Conservation (phyloP, 2,329 filamentous ascomycete species). For the Blumeriella jaapii region DNA sequence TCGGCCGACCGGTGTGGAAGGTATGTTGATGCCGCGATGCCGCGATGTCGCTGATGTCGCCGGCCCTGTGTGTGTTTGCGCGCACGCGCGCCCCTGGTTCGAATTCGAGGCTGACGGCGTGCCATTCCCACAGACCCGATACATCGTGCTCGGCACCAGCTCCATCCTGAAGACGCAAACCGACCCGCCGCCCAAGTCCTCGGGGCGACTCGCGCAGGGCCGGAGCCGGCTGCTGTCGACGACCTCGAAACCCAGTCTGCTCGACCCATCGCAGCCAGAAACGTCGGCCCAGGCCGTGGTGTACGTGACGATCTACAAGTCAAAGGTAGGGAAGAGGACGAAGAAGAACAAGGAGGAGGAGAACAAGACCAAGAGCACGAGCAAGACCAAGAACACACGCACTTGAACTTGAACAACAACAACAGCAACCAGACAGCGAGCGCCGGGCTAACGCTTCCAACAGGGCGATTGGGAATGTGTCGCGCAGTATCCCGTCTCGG, state of each 20-base stretch:
- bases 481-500: slow-evolving; percentile 23
- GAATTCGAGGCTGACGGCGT: slow-evolving; percentile 6
- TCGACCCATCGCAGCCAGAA: slow-evolving; percentile 14
- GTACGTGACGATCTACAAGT: slow-evolving; percentile 27
- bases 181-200: slow-evolving; percentile 28
- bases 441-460: neutral
- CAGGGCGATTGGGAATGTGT: slow-evolving; percentile 28
- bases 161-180: slow-evolving; percentile 35
- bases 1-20: slow-evolving; percentile 43
- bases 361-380: too few relatives aligned
- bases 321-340: slow-evolving; percentile 28
- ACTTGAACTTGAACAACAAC: too few relatives aligned
- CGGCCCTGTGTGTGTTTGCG: neutral
- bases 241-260: slow-evolving; percentile 22
- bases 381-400: too few relatives aligned
- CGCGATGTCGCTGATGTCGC: slow-evolving; percentile 1
- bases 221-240: slow-evolving; percentile 19
- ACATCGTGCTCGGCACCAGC: slow-evolving; percentile 43
- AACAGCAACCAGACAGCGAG: too few relatives aligned
- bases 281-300: slow-evolving; percentile 14
- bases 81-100: slow-evolving; percentile 1
- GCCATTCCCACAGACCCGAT: slow-evolving; percentile 48
- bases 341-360: too few relatives aligned
- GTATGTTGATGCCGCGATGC: slow-evolving; percentile 26
- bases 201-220: slow-evolving; percentile 6